phyloP scores from a whole-genome alignment of 2,329 filamentous ascomycete species.

The Nectriaceae sp. region DNA sequence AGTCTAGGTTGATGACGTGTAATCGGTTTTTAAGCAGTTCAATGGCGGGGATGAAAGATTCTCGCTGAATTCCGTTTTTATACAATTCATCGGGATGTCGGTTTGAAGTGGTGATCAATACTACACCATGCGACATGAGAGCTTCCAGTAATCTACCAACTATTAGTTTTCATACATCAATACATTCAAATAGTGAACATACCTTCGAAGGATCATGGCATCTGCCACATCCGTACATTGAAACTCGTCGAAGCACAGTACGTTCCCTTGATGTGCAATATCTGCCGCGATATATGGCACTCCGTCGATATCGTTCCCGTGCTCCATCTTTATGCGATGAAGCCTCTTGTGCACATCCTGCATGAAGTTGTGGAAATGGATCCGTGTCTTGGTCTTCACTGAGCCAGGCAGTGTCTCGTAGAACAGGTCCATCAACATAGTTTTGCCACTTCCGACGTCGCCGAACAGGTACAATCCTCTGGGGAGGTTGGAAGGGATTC shows the following conservation, averaged over 20 bases:
- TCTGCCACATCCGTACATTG: slow-evolving; percentile 98
- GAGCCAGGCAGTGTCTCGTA: slow-evolving; percentile 85
- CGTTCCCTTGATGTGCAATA: slow-evolving; percentile 80
- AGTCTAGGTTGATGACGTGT: slow-evolving; percentile 91
- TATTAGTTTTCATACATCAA: slow-evolving; percentile 13
- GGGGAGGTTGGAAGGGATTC: slow-evolving; percentile 73
- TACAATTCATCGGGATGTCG: slow-evolving; percentile 96
- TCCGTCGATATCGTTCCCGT: slow-evolving; percentile 87
- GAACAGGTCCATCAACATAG: slow-evolving; percentile 99
- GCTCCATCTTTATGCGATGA: slow-evolving; percentile 84
- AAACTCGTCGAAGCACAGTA: slow-evolving; percentile 98
- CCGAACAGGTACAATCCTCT: slow-evolving; percentile 93
- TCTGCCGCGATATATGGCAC: slow-evolving; percentile 93
- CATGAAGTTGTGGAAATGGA: slow-evolving; percentile 99
- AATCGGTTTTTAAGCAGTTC: slow-evolving; percentile 83
- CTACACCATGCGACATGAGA: slow-evolving; percentile 95
- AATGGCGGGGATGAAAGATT: slow-evolving; percentile 95
- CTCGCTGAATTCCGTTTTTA: slow-evolving; percentile 95
- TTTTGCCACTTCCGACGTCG: slow-evolving; percentile 96
- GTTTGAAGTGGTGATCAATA: slow-evolving; percentile 94
- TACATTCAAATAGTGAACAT: not conserved
- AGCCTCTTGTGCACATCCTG: slow-evolving; percentile 91
- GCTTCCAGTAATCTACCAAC: slow-evolving; percentile 71
- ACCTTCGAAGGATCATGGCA: slow-evolving; percentile 92
- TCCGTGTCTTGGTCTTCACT: slow-evolving; percentile 82